Evolutionary conservation across 2,329 filamentous ascomycete genomes (phyloP), one percentile per base, ranked within the genome.

Genomic region (Hysterium pulicare): DNA sequence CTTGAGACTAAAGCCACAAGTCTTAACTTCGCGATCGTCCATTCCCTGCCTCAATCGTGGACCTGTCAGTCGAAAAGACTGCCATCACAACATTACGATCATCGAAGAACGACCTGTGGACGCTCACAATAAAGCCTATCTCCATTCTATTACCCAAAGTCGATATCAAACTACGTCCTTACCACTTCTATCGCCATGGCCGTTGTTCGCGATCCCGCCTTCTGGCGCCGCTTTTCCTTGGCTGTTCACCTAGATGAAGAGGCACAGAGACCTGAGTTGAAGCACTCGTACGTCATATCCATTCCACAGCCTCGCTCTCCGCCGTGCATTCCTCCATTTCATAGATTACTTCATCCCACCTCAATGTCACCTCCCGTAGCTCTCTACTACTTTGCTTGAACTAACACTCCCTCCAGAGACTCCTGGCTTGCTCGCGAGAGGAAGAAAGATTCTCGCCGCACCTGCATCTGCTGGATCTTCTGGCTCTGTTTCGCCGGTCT

Each of bases 141-240:
- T n/a, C n/a, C n/a, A n/a, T n/a, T n/a, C n/a, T n/a, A n/a, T n/a
- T n/a, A n/a, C n/a, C n/a, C n/a, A n/a, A n/a, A n/a, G n/a, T n/a
- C n/a, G n/a, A n/a, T n/a, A n/a, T n/a, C n/a, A n/a, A n/a, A n/a
- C n/a, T n/a, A n/a, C n/a, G n/a, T n/a, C n/a, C n/a, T n/a, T n/a
- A n/a, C n/a, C n/a, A n/a, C n/a, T n/a, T n/a, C n/a, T n/a, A n/a
- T 3, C 32, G 13, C 33, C 19, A 77, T 77, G 74, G 69, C 71
- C n/a, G 67, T 69, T 34, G 70, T 76, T 44, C 73, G 72, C 48
- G 79, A 82, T 54, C 78, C 78, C 19, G 71, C 69, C 37, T 82
- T 82, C 65, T 82, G 78, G 79, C 72, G 73, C 42, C 75, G 78
- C 53, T 82, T 82, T 67, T 78, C 75, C 45, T 61, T 70, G 38